phyloP scores from a whole-genome alignment of 305 asterid species.

The Rubia balearica region DNA sequence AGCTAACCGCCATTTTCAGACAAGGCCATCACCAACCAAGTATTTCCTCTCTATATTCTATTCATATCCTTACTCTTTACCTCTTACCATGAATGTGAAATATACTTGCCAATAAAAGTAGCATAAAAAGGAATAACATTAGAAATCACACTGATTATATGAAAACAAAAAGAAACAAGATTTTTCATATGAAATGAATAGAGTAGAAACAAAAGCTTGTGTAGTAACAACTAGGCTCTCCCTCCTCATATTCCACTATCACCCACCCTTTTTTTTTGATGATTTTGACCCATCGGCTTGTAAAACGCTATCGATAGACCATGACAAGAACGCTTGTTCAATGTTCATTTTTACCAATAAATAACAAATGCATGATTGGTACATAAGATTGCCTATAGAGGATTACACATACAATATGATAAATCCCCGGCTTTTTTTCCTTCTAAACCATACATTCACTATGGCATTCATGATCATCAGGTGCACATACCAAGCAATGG shows the following conservation, averaged over 20 bases:
- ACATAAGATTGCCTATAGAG: background rate
- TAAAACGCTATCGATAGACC: no score
- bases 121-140: background rate
- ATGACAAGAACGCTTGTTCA: no score
- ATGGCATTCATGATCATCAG: background rate
- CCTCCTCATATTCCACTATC: background rate
- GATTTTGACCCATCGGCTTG: background rate
- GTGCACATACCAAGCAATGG: background rate
- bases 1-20: background rate
- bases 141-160: background rate
- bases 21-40: background rate
- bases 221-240: background rate
- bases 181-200: background rate
- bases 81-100: background rate
- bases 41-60: background rate
- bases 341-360: background rate
- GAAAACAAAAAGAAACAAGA: background rate
- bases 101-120: background rate
- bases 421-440: background rate
- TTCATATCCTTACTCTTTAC: background rate
- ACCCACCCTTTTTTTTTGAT: background rate
- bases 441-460: background rate
- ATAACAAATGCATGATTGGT: background rate
- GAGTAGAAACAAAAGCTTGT: background rate
- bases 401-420: background rate